Percentiles rank a stretch among this genome's conserved stretches.
Conservation (phyloP, 140 eudicot species). For the Oenanthe javanica region DNA sequence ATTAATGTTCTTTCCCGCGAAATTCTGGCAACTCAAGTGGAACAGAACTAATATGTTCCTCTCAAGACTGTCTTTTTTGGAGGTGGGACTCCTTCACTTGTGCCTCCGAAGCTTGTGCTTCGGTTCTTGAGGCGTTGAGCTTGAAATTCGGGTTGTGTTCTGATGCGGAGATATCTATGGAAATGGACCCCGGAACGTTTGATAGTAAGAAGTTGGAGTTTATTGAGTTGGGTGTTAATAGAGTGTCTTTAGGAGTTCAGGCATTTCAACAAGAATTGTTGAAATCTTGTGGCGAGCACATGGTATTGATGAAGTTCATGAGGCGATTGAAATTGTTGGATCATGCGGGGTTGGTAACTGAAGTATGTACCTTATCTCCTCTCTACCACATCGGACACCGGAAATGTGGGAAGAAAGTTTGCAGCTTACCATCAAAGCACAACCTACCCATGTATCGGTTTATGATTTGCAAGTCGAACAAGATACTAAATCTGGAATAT, state of each 20-base stretch:
- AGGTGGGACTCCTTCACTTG: slow-evolving; percentile 95
- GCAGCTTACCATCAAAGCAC: slow-evolving; percentile 50
- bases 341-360: slow-evolving; percentile 72
- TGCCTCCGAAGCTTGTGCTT: slow-evolving; percentile 72
- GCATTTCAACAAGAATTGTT: slow-evolving; percentile 91
- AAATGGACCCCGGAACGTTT: slow-evolving; percentile 99
- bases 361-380: slow-evolving; percentile 89
- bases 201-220: slow-evolving; percentile 57
- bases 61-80: slow-evolving; percentile 84
- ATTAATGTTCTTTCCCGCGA: slow-evolving; percentile 53
- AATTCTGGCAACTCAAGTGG: slow-evolving; percentile 48
- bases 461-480: slow-evolving; percentile 88
- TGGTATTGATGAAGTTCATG: slow-evolving; percentile 64
- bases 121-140: slow-evolving; percentile 50
- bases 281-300: slow-evolving; percentile 90
- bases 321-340: slow-evolving; percentile 66
- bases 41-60: slow-evolving; percentile 45
- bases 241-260: slow-evolving; percentile 95
- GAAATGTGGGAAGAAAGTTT: slow-evolving; percentile 93
- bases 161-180: slow-evolving; percentile 89
- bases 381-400: slow-evolving; percentile 77
- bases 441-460: slow-evolving; percentile 76
- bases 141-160: slow-evolving; percentile 51
- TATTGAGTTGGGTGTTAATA: slow-evolving; percentile 70
- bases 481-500: slow-evolving; percentile 71